phyloP scores from a whole-genome alignment of 139 green algal species.

The Chlamydomonas sp. region DNA sequence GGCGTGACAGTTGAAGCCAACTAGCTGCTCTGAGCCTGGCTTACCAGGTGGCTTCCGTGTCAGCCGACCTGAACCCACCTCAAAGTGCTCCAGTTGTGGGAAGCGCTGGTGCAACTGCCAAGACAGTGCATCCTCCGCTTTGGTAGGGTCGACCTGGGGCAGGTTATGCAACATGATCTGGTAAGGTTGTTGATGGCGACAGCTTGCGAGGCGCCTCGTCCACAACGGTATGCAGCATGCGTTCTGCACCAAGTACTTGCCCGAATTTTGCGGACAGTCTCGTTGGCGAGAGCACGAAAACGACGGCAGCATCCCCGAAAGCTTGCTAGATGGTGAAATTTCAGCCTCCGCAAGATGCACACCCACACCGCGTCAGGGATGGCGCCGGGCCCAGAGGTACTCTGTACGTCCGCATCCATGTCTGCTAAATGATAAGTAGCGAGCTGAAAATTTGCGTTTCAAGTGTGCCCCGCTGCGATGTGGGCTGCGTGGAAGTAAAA shows the following conservation, averaged over 20 bases:
- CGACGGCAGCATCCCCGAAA: background rate
- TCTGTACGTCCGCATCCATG: no score
- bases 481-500: no score
- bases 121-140: conserved; percentile 21
- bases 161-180: background rate
- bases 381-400: background rate
- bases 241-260: background rate
- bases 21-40: no score
- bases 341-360: background rate
- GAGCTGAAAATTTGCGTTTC: no score
- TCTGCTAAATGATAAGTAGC: no score
- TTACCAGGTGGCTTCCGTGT: no score
- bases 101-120: conserved; percentile 21
- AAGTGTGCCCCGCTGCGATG: no score
- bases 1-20: no score
- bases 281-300: conserved; percentile 11
- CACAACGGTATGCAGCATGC: background rate
- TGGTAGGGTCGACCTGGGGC: conserved; percentile 22
- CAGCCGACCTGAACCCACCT: background rate
- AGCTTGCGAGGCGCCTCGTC: background rate
- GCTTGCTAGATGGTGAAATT: background rate
- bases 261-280: conserved; percentile 9
- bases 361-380: conserved; percentile 6
- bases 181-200: background rate
- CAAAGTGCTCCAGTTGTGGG: conserved; percentile 17